Evolutionary conservation across 495 filamentous ascomycete genomes (phyloP).

Genomic region (Glonium stellatum): DNA sequence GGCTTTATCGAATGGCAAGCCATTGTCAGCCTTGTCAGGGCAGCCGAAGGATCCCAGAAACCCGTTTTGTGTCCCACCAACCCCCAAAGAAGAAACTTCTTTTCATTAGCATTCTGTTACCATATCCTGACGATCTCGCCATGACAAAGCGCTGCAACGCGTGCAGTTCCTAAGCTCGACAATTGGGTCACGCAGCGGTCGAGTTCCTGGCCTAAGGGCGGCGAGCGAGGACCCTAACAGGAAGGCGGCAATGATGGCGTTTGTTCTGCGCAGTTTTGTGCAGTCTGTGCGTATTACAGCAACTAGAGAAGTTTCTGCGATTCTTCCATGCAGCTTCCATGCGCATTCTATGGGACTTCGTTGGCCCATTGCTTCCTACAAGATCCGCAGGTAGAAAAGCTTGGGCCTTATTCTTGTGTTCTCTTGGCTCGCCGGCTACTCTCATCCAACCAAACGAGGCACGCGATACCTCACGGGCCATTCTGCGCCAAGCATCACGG

Average conservation of each 20-base stretch:
- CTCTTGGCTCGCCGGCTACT: no score
- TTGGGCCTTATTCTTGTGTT: not conserved
- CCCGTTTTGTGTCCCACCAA: not conserved
- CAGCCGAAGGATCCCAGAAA: not conserved
- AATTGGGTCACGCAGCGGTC: not conserved
- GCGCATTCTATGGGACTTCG: not conserved
- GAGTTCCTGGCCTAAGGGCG: not conserved
- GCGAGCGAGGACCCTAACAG: not conserved
- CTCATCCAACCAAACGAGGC: not conserved
- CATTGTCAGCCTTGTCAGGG: not conserved
- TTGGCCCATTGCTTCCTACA: not conserved
- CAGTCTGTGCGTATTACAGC: not conserved
- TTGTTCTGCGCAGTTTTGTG: not conserved
- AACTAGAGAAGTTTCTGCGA: not conserved
- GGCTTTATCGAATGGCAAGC: not conserved
- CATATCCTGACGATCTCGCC: not conserved
- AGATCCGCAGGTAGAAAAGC: not conserved
- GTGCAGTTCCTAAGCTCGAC: not conserved
- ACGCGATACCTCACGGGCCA: not conserved
- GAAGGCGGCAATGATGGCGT: not conserved
- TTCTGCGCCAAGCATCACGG: not conserved
- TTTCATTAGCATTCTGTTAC: not conserved
- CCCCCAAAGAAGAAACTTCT: not conserved
- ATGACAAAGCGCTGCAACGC: not conserved
- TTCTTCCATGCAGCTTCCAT: not conserved